Percentiles rank a stretch among this genome's conserved stretches.
phyloP scores from a whole-genome alignment of 441 rosid genomes.

The Rhodomyrtus psidioides region DNA sequence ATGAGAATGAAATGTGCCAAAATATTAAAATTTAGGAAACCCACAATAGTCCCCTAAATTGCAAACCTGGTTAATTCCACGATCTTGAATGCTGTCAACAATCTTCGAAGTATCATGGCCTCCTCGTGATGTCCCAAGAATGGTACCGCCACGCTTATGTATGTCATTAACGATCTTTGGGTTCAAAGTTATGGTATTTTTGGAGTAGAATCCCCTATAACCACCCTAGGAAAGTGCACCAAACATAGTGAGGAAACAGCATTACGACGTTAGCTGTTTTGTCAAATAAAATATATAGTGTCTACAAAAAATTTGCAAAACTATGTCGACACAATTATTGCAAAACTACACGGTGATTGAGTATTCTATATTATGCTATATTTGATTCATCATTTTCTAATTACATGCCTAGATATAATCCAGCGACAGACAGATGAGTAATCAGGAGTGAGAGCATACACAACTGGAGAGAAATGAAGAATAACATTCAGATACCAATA shows the following conservation, averaged over 20 bases:
- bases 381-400: background rate
- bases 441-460: background rate
- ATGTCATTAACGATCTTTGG: constrained; percentile 61
- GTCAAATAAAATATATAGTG: background rate
- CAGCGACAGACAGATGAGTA: background rate
- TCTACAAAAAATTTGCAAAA: background rate
- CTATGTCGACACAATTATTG: background rate
- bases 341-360: background rate
- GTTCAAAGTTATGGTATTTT: constrained; percentile 41
- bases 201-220: constrained; percentile 57
- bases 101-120: constrained; percentile 64
- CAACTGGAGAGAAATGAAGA: background rate
- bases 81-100: constrained; percentile 66
- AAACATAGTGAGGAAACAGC: constrained; percentile 5
- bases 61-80: constrained; percentile 57
- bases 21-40: constrained; percentile 3
- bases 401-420: background rate
- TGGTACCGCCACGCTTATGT: constrained; percentile 67
- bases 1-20: background rate
- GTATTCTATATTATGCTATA: background rate
- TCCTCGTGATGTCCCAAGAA: constrained; percentile 66
- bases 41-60: background rate
- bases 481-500: background rate
- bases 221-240: constrained; percentile 33
- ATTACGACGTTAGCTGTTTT: background rate